These are phyloP conservation scores for Lipomyces sp. DNA, from an alignment of 805 yeast species.

Conservation along the genomic window DNA sequence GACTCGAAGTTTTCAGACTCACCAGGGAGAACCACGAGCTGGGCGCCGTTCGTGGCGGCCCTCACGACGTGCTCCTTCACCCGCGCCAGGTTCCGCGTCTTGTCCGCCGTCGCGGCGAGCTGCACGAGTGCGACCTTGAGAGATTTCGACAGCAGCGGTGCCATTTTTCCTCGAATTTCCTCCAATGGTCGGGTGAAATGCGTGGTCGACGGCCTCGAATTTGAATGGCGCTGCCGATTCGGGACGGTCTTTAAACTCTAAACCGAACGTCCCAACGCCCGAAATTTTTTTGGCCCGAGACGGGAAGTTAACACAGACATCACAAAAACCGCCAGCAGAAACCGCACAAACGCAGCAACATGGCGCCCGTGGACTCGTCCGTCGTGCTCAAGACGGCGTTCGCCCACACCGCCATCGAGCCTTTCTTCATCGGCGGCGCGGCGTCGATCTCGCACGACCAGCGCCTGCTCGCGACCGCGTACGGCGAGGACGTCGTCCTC, in stretches of 20 bases:
- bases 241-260: no score
- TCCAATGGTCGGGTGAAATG: no score
- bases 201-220: no score
- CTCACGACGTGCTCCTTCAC: conserved; percentile 60
- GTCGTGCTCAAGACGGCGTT: conserved; percentile 42
- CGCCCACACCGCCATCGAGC: conserved; percentile 55
- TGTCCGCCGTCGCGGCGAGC: conserved; percentile 76
- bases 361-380: conserved; percentile 4
- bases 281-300: no score
- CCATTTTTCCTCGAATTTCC: conserved; percentile 3
- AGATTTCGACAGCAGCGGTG: conserved; percentile 5
- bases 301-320: no score
- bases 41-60: conserved; percentile 64
- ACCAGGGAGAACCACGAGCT: conserved; percentile 75
- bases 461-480: conserved; percentile 68
- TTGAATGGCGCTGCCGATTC: no score
- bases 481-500: conserved; percentile 70
- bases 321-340: no score
- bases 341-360: background rate
- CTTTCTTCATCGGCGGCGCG: conserved; percentile 85
- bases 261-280: no score
- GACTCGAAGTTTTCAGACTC: background rate
- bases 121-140: conserved; percentile 69
- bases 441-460: conserved; percentile 67
- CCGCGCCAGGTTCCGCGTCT: conserved; percentile 67